Evolutionary conservation across 1,284 basidiomycete genomes (phyloP).

Genomic region (Nidula niveotomentosa): DNA sequence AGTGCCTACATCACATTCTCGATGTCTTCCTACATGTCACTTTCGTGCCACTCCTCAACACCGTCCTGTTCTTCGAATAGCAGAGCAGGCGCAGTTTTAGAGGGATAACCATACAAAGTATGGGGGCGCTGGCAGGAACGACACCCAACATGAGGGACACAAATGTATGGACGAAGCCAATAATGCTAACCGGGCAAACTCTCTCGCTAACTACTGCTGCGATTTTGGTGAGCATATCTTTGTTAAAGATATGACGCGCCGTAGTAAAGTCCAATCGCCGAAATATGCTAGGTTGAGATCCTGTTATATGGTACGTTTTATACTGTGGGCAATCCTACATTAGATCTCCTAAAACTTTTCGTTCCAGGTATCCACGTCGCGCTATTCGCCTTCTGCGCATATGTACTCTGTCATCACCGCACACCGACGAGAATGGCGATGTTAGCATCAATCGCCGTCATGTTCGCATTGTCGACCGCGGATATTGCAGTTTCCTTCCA

Average conservation of each 20-base stretch:
- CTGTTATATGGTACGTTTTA: slow-evolving; percentile 14
- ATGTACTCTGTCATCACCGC: slow-evolving; percentile 10
- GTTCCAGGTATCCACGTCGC: slow-evolving; percentile 15
- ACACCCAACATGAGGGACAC: too few species aligned
- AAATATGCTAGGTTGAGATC: slow-evolving; percentile 13
- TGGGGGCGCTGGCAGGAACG: too few species aligned
- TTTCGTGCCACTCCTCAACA: too few species aligned
- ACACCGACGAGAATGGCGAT: slow-evolving; percentile 13
- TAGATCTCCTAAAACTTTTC: neutral
- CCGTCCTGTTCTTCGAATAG: too few species aligned
- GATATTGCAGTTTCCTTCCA: slow-evolving; percentile 17
- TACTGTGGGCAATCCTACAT: too few species aligned
- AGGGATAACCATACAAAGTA: too few species aligned
- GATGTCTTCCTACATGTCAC: too few species aligned
- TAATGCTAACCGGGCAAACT: neutral
- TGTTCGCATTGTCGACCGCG: slow-evolving; percentile 17
- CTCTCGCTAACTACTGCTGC: neutral
- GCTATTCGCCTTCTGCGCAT: slow-evolving; percentile 14
- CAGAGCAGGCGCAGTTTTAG: too few species aligned
- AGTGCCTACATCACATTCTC: too few species aligned
- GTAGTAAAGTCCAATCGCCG: neutral
- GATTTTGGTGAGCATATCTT: slow-evolving; percentile 2
- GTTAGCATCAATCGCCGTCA: slow-evolving; percentile 12
- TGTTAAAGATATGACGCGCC: neutral
- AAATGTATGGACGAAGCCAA: slow-evolving; percentile 2